Evolutionary conservation across 1,284 basidiomycete species (phyloP).

Genomic region (Mycena citricolor): DNA sequence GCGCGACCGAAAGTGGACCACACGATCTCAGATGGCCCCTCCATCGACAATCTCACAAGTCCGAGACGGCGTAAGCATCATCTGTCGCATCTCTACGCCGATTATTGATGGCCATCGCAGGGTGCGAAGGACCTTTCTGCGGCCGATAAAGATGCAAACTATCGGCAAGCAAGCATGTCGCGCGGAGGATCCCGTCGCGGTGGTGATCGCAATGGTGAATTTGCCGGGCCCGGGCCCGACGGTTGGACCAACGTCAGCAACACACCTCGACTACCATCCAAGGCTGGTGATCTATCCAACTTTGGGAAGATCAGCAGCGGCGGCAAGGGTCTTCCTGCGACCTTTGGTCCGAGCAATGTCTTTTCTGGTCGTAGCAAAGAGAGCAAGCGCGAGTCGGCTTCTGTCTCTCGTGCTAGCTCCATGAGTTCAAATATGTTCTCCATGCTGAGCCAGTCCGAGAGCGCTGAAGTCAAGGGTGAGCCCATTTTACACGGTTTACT

Average conservation of each 20-base stretch:
- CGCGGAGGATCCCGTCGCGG: conserved; percentile 84
- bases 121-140: conserved; percentile 53
- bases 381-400: conserved; percentile 57
- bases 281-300: conserved; percentile 84
- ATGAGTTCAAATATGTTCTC: conserved; percentile 85
- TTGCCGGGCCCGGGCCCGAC: conserved; percentile 56
- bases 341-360: conserved; percentile 79
- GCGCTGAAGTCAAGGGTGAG: conserved; percentile 51
- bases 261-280: conserved; percentile 62
- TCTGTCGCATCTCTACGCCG: too few species aligned
- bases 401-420: conserved; percentile 73
- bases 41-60: too few species aligned
- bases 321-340: conserved; percentile 58
- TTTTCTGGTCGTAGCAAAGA: conserved; percentile 67
- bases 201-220: conserved; percentile 67
- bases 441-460: conserved; percentile 65
- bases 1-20: conserved; percentile 17
- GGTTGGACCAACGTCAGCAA: conserved; percentile 79
- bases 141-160: conserved; percentile 63
- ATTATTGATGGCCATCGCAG: too few species aligned
- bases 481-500: conserved; percentile 50
- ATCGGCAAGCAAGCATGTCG: conserved; percentile 49
- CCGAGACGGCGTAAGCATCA: too few species aligned
- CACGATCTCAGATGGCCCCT: background rate
- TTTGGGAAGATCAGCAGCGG: conserved; percentile 73